Evolutionary conservation across 1,284 basidiomycete genomes (phyloP).

Genomic region (Mixia osmundae): DNA sequence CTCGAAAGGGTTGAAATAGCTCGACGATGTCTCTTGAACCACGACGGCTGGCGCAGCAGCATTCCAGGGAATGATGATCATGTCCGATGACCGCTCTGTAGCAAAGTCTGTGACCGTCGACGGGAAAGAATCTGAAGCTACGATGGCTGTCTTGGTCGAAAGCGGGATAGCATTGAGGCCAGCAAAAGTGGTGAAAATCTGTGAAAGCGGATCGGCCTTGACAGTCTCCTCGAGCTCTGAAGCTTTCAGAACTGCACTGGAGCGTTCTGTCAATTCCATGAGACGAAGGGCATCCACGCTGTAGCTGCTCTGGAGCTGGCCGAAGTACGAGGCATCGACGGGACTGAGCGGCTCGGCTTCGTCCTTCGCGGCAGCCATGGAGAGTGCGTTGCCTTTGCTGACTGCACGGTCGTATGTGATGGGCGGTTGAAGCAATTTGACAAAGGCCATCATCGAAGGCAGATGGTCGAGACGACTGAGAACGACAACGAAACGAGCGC

Average conservation of each 20-base stretch:
- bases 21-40: no score
- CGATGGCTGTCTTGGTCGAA: slow-evolving; percentile 35
- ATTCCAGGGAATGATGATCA: slow-evolving; percentile 65
- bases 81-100: slow-evolving; percentile 34
- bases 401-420: not conserved
- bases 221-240: slow-evolving; percentile 42
- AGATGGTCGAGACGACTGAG: slow-evolving; percentile 81
- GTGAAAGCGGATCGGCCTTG: slow-evolving; percentile 50
- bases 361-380: not conserved
- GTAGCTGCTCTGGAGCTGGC: slow-evolving; percentile 5
- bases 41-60: slow-evolving; percentile 15
- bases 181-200: slow-evolving; percentile 59
- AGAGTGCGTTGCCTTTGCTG: not conserved
- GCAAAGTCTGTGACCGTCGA: slow-evolving; percentile 42
- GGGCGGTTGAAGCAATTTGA: slow-evolving; percentile 27
- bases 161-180: slow-evolving; percentile 44
- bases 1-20: slow-evolving; percentile 37
- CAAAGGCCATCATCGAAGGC: slow-evolving; percentile 29
- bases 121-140: slow-evolving; percentile 46
- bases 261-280: slow-evolving; percentile 67
- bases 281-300: slow-evolving; percentile 54
- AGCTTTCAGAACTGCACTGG: slow-evolving; percentile 60
- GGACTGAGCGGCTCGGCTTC: not conserved
- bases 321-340: no score
- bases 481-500: slow-evolving; percentile 48